Base-by-base conservation (phyloP, 2,329 filamentous ascomycete species). In the Diaporthe sp. region DNA sequence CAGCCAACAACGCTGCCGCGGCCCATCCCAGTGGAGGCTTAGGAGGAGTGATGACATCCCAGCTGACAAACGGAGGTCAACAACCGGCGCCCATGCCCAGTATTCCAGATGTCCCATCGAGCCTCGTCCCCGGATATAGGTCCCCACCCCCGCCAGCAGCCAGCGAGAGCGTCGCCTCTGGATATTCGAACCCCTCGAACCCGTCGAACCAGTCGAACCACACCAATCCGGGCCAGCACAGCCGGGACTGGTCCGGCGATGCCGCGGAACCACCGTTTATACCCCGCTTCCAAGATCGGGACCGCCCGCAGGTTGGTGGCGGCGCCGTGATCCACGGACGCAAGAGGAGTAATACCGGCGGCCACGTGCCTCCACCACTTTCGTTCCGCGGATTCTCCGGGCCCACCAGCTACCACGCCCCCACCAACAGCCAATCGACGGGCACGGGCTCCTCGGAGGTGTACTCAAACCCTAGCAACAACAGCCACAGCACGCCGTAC, bases 321-420 rank as follows among this genome's bases (percentile, higher is more conserved):
- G 31, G 62, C n/a, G 46, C 34, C n/a, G 49, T 39, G 15, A 13
- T 65, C 39, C 96, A 98, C 82, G 92, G 92, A 9, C 93, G 96
- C 76, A 98, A 97, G 86, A 90, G 96, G 77, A 98, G 95, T 86
- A 97, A 96, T 81, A 98, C 96, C 0, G 94, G 94, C 15, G 93
- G 95, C 7, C 92, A 94, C 61, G 89, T 92, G 28, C 91, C 90
- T 19, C 93, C 92, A 39, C 92, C 94, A 1, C 87, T 92, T 67
- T 92, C 93, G 2, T 95, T 97, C 87, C 92, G 95, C 61, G 95
- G 93, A 77, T 96, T 97, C 84, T 95, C 94, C 1, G 87, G 88
- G 0, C 88, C 90, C 9, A 85, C 85, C 61, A 82, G 81, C 67
- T 83, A 87, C 76, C 86, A 90, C 77, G 84, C 85, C 13, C 82